Evolutionary conservation across 768 basidiomycete genomes (phyloP), one percentile per base, ranked within the genome.

Genomic region (Mycena latifolia): DNA sequence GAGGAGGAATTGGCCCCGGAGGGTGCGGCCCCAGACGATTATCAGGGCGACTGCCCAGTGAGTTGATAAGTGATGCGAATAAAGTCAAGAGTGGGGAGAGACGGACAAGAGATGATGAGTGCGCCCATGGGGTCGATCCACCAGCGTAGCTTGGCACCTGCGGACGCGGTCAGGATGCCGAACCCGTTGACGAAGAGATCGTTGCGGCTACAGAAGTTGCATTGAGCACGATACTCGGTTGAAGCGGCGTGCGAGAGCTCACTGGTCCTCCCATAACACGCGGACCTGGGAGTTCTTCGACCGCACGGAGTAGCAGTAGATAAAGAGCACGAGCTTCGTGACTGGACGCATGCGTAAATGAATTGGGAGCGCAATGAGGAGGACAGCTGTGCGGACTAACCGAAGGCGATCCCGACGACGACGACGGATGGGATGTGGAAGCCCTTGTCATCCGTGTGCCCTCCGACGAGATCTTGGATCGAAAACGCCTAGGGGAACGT

Each of bases 191-290:
- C 79, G 57, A 82, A 84, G 10, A 86, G 68, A 66, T 88, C 89
- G 56, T 72, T 72, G 6, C 71, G 66, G 22, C 68, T 50, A n/a
- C n/a, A n/a, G n/a, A 54, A 29, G 24, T 22, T 11, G 27, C 6
- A 41, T n/a, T 60, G 11, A 56, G 46, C 39, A 14, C 31, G 4
- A 41, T 25, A 18, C 6, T 17, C 3, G 7, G 55, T n/a, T n/a
- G n/a, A n/a, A 31, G 5, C 27, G 31, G 25, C 39, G 33, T 0
- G 5, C 1, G 8, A 10, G 25, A 25, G 63, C 68, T 18, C 28
- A 69, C 68, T 69, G 69, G 70, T 90, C 89, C 69, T 89, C 86
- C 86, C 86, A 89, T 18, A 89, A 77, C 12, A 89, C 83, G 50
- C 82, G 80, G 17, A 91, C 89, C 71, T 91, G 89, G 24, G 85